These are phyloP conservation scores for Colletotrichum endophyticum DNA, from an alignment of 2,329 filamentous ascomycete genomes.

Conservation along the genomic window DNA sequence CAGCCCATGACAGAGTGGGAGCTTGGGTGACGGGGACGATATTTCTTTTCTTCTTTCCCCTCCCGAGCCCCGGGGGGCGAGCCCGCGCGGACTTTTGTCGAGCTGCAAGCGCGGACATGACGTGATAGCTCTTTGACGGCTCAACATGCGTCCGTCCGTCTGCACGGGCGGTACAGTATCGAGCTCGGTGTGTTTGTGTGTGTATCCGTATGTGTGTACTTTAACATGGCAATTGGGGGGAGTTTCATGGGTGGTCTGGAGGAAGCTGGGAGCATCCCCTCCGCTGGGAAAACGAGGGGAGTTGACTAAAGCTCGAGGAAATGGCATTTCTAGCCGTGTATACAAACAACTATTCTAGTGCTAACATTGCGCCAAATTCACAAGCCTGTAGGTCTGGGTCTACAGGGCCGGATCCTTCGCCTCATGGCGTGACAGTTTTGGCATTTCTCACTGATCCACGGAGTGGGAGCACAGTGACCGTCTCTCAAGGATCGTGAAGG, in stretches of 20 bases:
- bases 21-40: background rate
- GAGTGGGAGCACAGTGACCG: background rate
- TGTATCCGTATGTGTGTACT: background rate
- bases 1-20: fast-evolving
- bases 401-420: background rate
- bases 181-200: background rate
- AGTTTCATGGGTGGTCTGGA: constrained; percentile 4
- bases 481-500: background rate
- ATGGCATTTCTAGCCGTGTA: background rate
- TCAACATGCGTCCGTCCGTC: background rate
- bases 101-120: background rate
- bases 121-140: background rate
- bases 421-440: background rate
- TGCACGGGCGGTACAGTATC: background rate
- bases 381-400: background rate
- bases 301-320: background rate
- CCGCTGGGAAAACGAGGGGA: background rate
- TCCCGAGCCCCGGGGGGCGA: background rate
- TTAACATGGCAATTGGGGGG: constrained; percentile 13
- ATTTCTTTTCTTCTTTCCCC: background rate
- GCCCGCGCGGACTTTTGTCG: background rate
- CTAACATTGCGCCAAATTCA: background rate
- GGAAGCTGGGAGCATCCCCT: background rate
- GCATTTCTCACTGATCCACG: background rate
- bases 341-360: background rate